Evolutionary conservation across 257 asterid species (phyloP).

Genomic region (Solanum lycopersicoides): DNA sequence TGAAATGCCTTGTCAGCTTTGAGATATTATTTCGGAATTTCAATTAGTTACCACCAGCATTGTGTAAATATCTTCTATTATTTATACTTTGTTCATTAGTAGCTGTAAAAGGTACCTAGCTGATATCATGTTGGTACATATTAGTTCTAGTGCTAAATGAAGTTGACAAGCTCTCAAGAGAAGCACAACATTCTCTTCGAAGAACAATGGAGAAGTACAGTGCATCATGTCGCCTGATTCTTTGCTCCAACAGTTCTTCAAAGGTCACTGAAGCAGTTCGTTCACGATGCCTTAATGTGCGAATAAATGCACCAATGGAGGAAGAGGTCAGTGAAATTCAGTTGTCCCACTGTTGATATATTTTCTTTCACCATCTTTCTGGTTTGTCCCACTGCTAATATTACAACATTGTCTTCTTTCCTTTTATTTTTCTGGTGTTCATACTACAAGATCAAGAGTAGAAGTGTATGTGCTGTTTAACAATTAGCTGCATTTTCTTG

Average conservation of each 20-base stretch:
- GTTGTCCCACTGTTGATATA: not conserved
- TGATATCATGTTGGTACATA: conserved; percentile 10
- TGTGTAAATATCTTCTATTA: not conserved
- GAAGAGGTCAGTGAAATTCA: conserved; percentile 50
- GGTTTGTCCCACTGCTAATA: not conserved
- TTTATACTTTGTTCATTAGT: not conserved
- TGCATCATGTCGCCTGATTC: conserved; percentile 80
- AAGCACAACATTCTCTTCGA: conserved; percentile 97
- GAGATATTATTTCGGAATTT: not conserved
- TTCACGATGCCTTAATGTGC: conserved; percentile 88
- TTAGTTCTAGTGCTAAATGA: conserved; percentile 88
- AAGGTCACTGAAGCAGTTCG: conserved; percentile 97
- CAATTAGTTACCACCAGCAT: not conserved
- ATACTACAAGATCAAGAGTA: not conserved
- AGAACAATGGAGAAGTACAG: conserved; percentile 99
- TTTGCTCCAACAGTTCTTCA: conserved; percentile 97
- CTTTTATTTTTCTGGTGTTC: not conserved
- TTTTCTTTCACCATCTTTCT: not conserved
- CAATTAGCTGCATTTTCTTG: not conserved
- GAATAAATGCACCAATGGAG: conserved; percentile 78
- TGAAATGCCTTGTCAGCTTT: not conserved
- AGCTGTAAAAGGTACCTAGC: conserved; percentile 6
- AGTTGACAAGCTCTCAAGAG: conserved; percentile 96
- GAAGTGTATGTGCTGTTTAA: not conserved
- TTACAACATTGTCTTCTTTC: not conserved